Evolutionary conservation across 305 asterid genomes (phyloP).

Genomic region (Fraxinus latifolia): DNA sequence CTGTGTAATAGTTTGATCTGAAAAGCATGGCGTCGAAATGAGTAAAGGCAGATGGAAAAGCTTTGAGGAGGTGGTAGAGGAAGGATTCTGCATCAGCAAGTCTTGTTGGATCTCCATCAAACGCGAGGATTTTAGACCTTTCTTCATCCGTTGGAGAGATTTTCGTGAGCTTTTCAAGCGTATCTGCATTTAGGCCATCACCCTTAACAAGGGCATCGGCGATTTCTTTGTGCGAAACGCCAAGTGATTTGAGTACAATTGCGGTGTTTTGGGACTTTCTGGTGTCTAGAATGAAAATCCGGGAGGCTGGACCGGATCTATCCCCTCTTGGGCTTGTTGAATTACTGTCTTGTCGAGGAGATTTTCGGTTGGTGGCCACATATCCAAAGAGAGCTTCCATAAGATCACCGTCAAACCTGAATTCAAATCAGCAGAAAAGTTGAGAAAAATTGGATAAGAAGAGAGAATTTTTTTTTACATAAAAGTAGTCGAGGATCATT

Average conservation of each 20-base stretch:
- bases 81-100: constrained; percentile 90
- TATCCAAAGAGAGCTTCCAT: constrained; percentile 95
- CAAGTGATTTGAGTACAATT: constrained; percentile 75
- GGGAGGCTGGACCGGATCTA: constrained; percentile 55
- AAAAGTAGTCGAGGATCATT: constrained; percentile 23
- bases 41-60: constrained; percentile 73
- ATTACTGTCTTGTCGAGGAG: constrained; percentile 44
- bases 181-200: constrained; percentile 57
- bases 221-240: constrained; percentile 56
- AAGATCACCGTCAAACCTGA: constrained; percentile 86
- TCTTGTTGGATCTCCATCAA: constrained; percentile 64
- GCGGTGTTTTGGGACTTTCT: constrained; percentile 85
- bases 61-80: constrained; percentile 73
- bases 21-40: constrained; percentile 75
- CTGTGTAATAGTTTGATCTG: constrained; percentile 48
- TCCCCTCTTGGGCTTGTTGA: constrained; percentile 33
- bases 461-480: not conserved
- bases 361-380: constrained; percentile 72
- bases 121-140: constrained; percentile 49
- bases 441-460: not conserved
- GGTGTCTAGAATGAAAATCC: constrained; percentile 79
- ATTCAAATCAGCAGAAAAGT: not conserved
- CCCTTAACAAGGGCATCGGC: constrained; percentile 61
- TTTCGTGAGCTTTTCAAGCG: constrained; percentile 67
- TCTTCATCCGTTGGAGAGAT: constrained; percentile 73